These are phyloP conservation scores for Arthrobotrys pseudoclavata DNA, from an alignment of 2,329 filamentous ascomycete species.

Conservation along the genomic window DNA sequence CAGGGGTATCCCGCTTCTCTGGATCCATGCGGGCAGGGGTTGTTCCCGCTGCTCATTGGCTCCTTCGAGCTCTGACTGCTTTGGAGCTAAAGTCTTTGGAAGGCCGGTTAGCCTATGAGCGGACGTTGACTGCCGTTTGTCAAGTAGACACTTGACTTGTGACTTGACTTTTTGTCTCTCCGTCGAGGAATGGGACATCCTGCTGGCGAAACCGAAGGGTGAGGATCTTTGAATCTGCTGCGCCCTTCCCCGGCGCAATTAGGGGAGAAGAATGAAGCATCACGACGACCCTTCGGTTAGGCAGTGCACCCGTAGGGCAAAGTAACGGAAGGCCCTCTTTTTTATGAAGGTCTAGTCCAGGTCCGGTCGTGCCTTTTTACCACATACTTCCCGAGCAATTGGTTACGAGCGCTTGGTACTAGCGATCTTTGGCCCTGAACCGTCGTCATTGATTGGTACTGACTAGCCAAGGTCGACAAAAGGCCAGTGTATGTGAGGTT, in stretches of 20 bases:
- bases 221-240: constrained; percentile 24
- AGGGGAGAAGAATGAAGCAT: constrained; percentile 14
- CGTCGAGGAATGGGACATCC: constrained; percentile 27
- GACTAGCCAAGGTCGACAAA: constrained; percentile 25
- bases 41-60: constrained; percentile 55
- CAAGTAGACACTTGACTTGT: constrained; percentile 32
- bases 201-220: constrained; percentile 15
- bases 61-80: constrained; percentile 37
- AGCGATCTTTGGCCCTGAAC: constrained; percentile 32
- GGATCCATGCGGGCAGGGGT: constrained; percentile 56
- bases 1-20: constrained; percentile 59
- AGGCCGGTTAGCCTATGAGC: constrained; percentile 51
- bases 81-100: constrained; percentile 57
- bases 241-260: constrained; percentile 16
- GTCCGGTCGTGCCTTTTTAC: constrained; percentile 23
- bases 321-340: constrained; percentile 19
- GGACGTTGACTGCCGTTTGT: constrained; percentile 45
- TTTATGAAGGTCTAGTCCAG: constrained; percentile 21
- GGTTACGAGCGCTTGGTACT: constrained; percentile 52
- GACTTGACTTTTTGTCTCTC: constrained; percentile 32
- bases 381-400: constrained; percentile 41
- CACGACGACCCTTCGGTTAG: not conserved
- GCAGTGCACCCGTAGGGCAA: constrained; percentile 8
- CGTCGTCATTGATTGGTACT: constrained; percentile 51
- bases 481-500: constrained; percentile 36